Base-by-base conservation (phyloP, 805 yeast species). In the Sungouiozyma intestinalis region DNA sequence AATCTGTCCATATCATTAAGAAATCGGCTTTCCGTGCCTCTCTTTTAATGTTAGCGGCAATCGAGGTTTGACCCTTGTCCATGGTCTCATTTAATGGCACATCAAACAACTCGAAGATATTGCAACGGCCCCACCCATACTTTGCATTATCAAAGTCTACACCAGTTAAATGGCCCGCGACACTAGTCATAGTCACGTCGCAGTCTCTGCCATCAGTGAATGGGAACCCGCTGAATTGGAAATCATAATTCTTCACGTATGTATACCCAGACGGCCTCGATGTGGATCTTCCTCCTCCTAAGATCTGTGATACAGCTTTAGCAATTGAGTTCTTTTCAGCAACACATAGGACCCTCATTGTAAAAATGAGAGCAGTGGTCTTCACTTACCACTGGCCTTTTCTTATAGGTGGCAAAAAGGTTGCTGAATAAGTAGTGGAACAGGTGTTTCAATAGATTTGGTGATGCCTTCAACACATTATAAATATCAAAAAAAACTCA, bases 321-420 rank as follows among this genome's bases (percentile, higher is more conserved):
- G 97, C 94, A 39, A 92, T 92, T 1, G 96, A 85, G 43, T 94
- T 94, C 64, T 92, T 92, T 65, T 92, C 99, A 2, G 99, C 98
- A 43, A 92, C 96, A 64, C 97, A 90, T 38, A 92, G 74, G 3
- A 92, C 76, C 50, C 67, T 79, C 92, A 85, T 82, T 7, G 14
- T n/a, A n/a, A n/a, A n/a, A n/a, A n/a, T n/a, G n/a, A n/a, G n/a
- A n/a, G n/a, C n/a, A n/a, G n/a, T n/a, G n/a, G n/a, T n/a, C n/a
- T n/a, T n/a, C n/a, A n/a, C n/a, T n/a, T n/a, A n/a, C n/a, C n/a
- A n/a, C n/a, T n/a, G n/a, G n/a, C n/a, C n/a, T n/a, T n/a, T n/a
- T n/a, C n/a, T n/a, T n/a, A n/a, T n/a, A n/a, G n/a, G n/a, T n/a
- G n/a, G n/a, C n/a, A n/a, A n/a, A n/a, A n/a, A n/a, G n/a, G n/a